Conservation (phyloP, 495 filamentous ascomycete species). For the Penicillium cinerascens region DNA sequence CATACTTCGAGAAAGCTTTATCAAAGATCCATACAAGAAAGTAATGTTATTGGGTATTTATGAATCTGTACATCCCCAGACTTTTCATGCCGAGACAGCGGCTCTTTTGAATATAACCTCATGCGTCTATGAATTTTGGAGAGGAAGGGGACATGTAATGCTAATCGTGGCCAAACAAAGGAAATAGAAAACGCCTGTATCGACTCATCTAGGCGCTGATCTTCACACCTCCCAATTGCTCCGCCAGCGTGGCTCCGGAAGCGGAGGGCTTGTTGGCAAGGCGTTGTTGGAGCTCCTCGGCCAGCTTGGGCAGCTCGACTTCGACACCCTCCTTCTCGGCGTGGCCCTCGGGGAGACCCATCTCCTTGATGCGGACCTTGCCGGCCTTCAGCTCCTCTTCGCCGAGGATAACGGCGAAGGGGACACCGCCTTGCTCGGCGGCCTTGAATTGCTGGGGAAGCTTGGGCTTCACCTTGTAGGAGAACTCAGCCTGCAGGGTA, state of each 20-base stretch:
- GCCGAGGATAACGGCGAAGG: conserved; percentile 73
- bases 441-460: conserved; percentile 75
- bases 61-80: not conserved
- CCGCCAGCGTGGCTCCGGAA: conserved; percentile 16
- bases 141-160: conserved; percentile 14
- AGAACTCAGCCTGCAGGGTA: conserved; percentile 61
- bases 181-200: not conserved
- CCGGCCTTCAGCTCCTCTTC: conserved; percentile 74
- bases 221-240: conserved; percentile 23
- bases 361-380: conserved; percentile 80
- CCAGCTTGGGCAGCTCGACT: conserved; percentile 57
- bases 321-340: conserved; percentile 82
- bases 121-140: conserved; percentile 1
- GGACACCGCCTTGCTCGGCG: conserved; percentile 67
- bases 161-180: conserved; percentile 35
- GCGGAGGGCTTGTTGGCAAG: conserved; percentile 25
- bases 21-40: not conserved
- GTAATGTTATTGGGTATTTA: conserved; percentile 19
- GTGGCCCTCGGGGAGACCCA: conserved; percentile 74
- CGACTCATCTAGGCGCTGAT: conserved; percentile 6
- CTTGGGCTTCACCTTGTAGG: conserved; percentile 76
- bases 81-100: not conserved
- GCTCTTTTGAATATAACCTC: not conserved
- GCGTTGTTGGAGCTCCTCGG: conserved; percentile 55
- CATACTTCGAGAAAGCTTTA: too few relatives aligned